Base-by-base conservation (phyloP, 768 basidiomycete genomes). In the Mycena vulgaris region DNA sequence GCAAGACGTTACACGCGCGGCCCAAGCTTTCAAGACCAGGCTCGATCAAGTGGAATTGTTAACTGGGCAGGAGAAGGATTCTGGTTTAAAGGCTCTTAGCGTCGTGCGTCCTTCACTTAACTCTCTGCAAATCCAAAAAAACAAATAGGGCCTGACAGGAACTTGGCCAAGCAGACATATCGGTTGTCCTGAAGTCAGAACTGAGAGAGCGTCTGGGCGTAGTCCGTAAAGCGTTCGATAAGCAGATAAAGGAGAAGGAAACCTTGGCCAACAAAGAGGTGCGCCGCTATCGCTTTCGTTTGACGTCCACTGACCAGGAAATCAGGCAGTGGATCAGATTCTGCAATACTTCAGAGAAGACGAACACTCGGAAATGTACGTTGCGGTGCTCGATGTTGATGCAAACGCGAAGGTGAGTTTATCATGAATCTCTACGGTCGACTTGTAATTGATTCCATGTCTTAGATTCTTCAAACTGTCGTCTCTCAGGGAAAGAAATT, bases 121-220 rank as follows among this genome's bases (percentile, higher is more conserved):
- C 52, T 31, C 45, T 58, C 35, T 37, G n/a, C 52, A 13, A 69
- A 55, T 39, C 47, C 59, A 31, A 49, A 30, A 21, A 39, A 57
- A 11, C 14, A 21, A 51, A 68, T 69, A 52, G 25, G 30, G 28
- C 57, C 62, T n/a, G 55, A 27, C 75, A 98, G 97, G 95, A 96
- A 82, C 89, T 99, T 40, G 92, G 90, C 51, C 94, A 95, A 79
- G 88, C 93, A 11, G 93, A 96, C 76, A 96, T 99, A 45, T 97
- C 97, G 0, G 86, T 97, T 39, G 81, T 97, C 63, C 86, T 87
- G 70, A 98, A 98, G 80, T 89, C 90, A 2, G 87, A 91, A 61
- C 83, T 99, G 68, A 92, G 90, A 74, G 93, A 97, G 55, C 89
- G 89, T 30, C 85, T 96, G 59, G 85, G 85, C 14, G 82, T 83